phyloP scores from a whole-genome alignment of 768 basidiomycete genomes.

The Boletus pseudo-olivaceus region DNA sequence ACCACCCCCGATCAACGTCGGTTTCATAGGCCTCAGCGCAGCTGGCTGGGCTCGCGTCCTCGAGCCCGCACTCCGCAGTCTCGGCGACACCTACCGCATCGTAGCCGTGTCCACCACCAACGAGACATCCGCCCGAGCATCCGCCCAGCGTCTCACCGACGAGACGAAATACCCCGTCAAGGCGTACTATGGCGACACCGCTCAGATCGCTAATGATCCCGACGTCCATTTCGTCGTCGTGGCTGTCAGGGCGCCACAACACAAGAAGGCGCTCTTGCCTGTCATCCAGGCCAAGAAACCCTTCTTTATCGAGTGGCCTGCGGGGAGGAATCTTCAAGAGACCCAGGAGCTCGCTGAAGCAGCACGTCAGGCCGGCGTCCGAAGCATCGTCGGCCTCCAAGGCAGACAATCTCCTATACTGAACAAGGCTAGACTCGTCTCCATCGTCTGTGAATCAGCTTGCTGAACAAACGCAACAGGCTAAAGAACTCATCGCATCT shows the following conservation, averaged over 20 bases:
- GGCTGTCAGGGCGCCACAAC: slow-evolving; percentile 7
- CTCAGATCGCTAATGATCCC: slow-evolving; percentile 13
- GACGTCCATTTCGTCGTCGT: slow-evolving; percentile 14
- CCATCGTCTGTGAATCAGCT: not conserved
- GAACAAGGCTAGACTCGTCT: not conserved
- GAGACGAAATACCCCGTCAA: slow-evolving; percentile 5
- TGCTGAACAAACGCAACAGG: not conserved
- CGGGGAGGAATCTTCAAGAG: slow-evolving; percentile 4
- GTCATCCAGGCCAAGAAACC: slow-evolving; percentile 12
- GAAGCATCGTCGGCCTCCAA: slow-evolving; percentile 7
- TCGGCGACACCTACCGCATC: not conserved
- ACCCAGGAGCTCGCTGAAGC: slow-evolving; percentile 8
- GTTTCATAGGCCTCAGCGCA: not conserved
- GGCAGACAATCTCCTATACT: slow-evolving; percentile 8
- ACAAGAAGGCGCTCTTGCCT: slow-evolving; percentile 1
- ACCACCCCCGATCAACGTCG: not conserved
- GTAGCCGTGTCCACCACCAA: not conserved
- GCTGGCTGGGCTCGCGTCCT: not conserved
- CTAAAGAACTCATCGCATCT: not conserved
- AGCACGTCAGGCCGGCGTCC: slow-evolving; percentile 4
- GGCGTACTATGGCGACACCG: slow-evolving; percentile 10
- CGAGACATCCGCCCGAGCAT: not conserved
- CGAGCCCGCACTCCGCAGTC: not conserved
- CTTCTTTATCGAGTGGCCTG: slow-evolving; percentile 14
- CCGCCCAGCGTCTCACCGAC: not conserved